phyloP scores from a whole-genome alignment of 2,329 filamentous ascomycete species.

The Botrytis paeoniae region DNA sequence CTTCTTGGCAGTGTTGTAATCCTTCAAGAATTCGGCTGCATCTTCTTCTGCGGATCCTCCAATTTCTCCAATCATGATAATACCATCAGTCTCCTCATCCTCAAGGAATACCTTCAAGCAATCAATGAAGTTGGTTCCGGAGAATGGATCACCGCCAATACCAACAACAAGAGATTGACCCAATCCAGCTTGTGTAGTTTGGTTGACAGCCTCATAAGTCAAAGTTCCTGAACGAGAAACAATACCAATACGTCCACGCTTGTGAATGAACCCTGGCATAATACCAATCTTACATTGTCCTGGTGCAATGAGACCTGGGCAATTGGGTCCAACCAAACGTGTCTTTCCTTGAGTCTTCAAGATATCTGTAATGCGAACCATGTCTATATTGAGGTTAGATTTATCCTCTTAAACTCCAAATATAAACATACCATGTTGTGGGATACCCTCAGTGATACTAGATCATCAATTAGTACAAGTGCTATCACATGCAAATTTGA shows the following conservation, averaged over 20 bases:
- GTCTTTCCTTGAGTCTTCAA: slow-evolving; percentile 98
- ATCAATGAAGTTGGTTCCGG: slow-evolving; percentile 99
- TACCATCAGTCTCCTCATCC: slow-evolving; percentile 94
- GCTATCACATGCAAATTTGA: slow-evolving; percentile 26
- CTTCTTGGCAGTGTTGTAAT: slow-evolving; percentile 89
- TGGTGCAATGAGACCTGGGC: slow-evolving; percentile 90
- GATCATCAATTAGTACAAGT: slow-evolving; percentile 24
- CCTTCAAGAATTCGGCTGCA: slow-evolving; percentile 90
- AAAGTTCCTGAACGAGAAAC: slow-evolving; percentile 97
- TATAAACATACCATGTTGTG: slow-evolving; percentile 75
- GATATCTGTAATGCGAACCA: slow-evolving; percentile 98
- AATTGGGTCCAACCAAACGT: slow-evolving; percentile 94
- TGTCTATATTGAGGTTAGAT: slow-evolving; percentile 57
- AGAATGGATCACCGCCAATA: slow-evolving; percentile 98
- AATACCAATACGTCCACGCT: slow-evolving; percentile 97
- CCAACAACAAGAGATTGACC: slow-evolving; percentile 98
- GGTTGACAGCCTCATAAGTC: slow-evolving; percentile 99
- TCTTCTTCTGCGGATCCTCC: slow-evolving; percentile 97
- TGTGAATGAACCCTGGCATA: slow-evolving; percentile 99
- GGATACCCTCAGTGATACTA: slow-evolving; percentile 92
- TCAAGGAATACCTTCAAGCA: slow-evolving; percentile 95
- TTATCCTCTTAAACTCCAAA: slow-evolving; percentile 21
- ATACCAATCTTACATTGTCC: slow-evolving; percentile 99
- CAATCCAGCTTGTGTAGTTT: slow-evolving; percentile 94
- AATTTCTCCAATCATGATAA: slow-evolving; percentile 99